Conservation (phyloP, 2,329 filamentous ascomycete species). For the Grosmannia huntii region DNA sequence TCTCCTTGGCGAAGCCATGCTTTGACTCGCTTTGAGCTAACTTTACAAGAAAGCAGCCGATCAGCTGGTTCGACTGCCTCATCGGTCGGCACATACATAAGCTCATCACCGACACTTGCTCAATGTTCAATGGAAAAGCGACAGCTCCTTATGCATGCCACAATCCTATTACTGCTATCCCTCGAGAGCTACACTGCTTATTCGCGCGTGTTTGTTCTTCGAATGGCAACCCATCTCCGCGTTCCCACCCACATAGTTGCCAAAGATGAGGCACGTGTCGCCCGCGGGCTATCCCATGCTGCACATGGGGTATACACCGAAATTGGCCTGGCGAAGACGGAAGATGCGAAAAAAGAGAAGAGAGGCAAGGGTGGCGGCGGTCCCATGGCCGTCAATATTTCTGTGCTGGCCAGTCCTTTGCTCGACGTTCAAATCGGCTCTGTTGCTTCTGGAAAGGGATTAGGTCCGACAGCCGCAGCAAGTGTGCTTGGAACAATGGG, state of each 20-base stretch:
- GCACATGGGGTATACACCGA: slow-evolving; percentile 54
- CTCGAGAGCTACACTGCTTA: slow-evolving; percentile 66
- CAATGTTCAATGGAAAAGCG: slow-evolving; percentile 47
- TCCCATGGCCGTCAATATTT: slow-evolving; percentile 57
- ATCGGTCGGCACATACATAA: slow-evolving; percentile 1
- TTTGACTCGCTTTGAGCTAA: background rate
- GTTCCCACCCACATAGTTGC: slow-evolving; percentile 51
- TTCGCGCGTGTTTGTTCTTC: slow-evolving; percentile 57
- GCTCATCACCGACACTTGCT: slow-evolving; percentile 19
- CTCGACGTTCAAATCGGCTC: slow-evolving; percentile 68
- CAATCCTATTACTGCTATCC: slow-evolving; percentile 61
- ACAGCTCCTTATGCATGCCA: slow-evolving; percentile 55
- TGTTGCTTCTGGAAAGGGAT: slow-evolving; percentile 62
- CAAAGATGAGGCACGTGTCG: slow-evolving; percentile 63
- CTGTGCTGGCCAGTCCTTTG: slow-evolving; percentile 64
- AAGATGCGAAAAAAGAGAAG: slow-evolving; percentile 50
- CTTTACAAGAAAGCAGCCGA: background rate
- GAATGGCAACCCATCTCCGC: slow-evolving; percentile 58
- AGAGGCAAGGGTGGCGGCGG: slow-evolving; percentile 53
- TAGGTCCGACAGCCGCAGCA: slow-evolving; percentile 62
- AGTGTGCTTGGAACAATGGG: slow-evolving; percentile 71
- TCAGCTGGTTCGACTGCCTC: slow-evolving; percentile 10
- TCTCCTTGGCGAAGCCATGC: background rate
- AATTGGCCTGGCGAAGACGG: slow-evolving; percentile 46
- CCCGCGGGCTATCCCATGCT: slow-evolving; percentile 59